Percentiles rank a stretch among this genome's conserved stretches.
phyloP scores from a whole-genome alignment of 805 yeast genomes.

The Starmerella geochares region DNA sequence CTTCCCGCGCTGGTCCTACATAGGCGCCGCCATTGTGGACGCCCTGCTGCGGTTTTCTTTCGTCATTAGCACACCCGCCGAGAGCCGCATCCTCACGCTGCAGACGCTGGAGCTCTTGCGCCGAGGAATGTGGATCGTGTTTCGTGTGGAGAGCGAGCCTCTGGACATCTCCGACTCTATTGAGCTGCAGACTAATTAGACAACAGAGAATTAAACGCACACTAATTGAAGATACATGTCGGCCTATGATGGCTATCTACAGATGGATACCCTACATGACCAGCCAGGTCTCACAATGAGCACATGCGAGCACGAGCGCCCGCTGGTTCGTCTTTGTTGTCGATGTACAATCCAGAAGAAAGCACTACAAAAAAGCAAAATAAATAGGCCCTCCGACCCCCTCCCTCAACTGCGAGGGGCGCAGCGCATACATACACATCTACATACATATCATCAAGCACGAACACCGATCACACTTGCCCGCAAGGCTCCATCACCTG shows the following conservation, averaged over 20 bases:
- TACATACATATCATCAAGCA: background rate
- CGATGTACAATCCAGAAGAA: too few relatives aligned
- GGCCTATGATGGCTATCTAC: too few relatives aligned
- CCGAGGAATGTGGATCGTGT: slow-evolving; percentile 81
- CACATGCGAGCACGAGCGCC: too few relatives aligned
- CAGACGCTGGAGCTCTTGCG: slow-evolving; percentile 69
- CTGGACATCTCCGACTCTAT: slow-evolving; percentile 22
- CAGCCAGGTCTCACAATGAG: too few relatives aligned
- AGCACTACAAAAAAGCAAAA: background rate
- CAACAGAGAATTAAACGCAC: too few relatives aligned
- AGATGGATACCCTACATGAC: too few relatives aligned
- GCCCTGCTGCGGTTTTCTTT: slow-evolving; percentile 64
- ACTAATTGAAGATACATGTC: too few relatives aligned
- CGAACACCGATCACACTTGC: background rate
- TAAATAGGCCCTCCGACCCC: background rate
- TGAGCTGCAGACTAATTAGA: slow-evolving; percentile 15
- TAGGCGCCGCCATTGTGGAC: slow-evolving; percentile 50
- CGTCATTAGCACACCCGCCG: slow-evolving; percentile 48
- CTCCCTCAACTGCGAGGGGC: too few relatives aligned
- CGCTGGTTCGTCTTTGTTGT: too few relatives aligned
- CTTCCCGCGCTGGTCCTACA: slow-evolving; percentile 38
- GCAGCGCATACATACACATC: background rate
- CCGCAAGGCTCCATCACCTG: slow-evolving; percentile 18
- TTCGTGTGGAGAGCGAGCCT: slow-evolving; percentile 75
- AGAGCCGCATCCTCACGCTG: slow-evolving; percentile 53